Evolutionary conservation across 257 asterid genomes (phyloP).

Genomic region (Scutellaria minor): DNA sequence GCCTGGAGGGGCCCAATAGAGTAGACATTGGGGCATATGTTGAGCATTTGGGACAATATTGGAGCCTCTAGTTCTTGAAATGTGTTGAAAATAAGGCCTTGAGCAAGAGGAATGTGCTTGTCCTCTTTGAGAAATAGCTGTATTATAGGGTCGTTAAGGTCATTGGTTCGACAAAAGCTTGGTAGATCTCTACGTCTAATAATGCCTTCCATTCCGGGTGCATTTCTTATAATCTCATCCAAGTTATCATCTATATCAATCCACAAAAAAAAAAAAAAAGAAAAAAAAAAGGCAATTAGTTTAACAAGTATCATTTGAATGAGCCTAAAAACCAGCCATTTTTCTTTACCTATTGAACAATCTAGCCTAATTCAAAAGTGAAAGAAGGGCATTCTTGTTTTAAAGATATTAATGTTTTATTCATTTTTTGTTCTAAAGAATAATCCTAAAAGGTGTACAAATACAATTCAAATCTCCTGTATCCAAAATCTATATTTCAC

Average conservation of each 20-base stretch:
- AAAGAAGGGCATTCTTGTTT: too few species aligned
- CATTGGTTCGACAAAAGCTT: slow-evolving; percentile 47
- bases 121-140: slow-evolving; percentile 31
- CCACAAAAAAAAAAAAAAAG: slow-evolving; percentile 24
- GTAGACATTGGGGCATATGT: slow-evolving; percentile 52
- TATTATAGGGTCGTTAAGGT: slow-evolving; percentile 35
- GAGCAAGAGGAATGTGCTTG: slow-evolving; percentile 45
- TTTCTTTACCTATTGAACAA: background rate
- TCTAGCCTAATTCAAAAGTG: background rate
- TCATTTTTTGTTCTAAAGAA: too few species aligned
- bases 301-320: background rate
- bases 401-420: too few species aligned
- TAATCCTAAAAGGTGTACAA: too few species aligned
- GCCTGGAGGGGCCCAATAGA: slow-evolving; percentile 68
- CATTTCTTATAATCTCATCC: slow-evolving; percentile 48
- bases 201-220: slow-evolving; percentile 68
- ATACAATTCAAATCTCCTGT: too few species aligned
- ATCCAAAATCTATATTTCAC: too few species aligned
- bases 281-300: background rate
- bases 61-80: slow-evolving; percentile 63
- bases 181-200: slow-evolving; percentile 80
- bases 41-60: slow-evolving; percentile 54
- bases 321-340: background rate
- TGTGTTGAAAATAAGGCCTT: slow-evolving; percentile 68
- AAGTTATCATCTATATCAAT: slow-evolving; percentile 49